Percentiles rank a stretch among this genome's conserved stretches.
These are phyloP conservation scores for Cyclocybe cylindracea DNA, from an alignment of 768 basidiomycete genomes.

Conservation along the genomic window DNA sequence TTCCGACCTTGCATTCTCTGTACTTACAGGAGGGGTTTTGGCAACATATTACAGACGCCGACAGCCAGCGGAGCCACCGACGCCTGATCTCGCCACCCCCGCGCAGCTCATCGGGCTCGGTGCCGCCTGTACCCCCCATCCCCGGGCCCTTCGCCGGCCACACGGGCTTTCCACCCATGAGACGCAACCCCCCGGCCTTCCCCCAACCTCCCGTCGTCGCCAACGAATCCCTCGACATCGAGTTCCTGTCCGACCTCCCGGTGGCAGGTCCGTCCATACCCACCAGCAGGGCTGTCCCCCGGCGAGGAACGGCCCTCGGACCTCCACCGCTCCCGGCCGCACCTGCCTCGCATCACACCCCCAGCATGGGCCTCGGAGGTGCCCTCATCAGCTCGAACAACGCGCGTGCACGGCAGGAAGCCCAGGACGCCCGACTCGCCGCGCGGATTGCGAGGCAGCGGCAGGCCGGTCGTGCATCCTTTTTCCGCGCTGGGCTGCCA, in stretches of 20 bases:
- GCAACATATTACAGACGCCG: constrained; percentile 5
- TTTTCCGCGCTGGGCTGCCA: too few species aligned
- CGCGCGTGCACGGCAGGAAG: constrained; percentile 7
- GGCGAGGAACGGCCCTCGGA: constrained; percentile 9
- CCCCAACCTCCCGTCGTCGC: constrained; percentile 47
- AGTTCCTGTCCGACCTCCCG: constrained; percentile 29
- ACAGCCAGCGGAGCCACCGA: constrained; percentile 14
- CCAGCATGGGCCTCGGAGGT: constrained; percentile 30
- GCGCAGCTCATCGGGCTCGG: constrained; percentile 31
- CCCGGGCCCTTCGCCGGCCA: constrained; percentile 37
- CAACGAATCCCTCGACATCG: constrained; percentile 54
- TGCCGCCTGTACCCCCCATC: constrained; percentile 61
- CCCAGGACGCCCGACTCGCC: constrained; percentile 1
- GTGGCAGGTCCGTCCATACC: constrained; percentile 20
- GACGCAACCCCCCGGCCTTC: constrained; percentile 30
- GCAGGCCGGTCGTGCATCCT: too few species aligned
- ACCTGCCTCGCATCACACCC: constrained; percentile 55
- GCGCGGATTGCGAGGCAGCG: background rate
- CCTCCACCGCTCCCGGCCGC: constrained; percentile 32
- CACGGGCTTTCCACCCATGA: constrained; percentile 37
- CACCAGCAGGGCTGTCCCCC: constrained; percentile 1
- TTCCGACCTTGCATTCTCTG: background rate
- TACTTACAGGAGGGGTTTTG: background rate
- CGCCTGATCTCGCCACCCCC: constrained; percentile 46
- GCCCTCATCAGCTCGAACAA: constrained; percentile 15